Conservation (phyloP, 305 asterid species). For the Fraxinus baroniana region DNA sequence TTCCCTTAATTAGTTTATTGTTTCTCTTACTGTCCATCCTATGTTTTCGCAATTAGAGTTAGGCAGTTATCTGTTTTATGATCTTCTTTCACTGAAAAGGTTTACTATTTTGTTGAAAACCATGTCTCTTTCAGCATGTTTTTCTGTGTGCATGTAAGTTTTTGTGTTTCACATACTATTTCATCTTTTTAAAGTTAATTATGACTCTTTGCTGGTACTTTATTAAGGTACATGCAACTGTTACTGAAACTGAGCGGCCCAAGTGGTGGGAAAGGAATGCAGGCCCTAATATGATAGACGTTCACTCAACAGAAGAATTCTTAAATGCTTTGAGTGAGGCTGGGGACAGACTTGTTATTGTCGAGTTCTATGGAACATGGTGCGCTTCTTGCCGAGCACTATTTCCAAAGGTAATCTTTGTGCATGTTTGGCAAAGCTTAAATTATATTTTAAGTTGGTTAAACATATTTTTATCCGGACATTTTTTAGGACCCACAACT, state of each 20-base stretch:
- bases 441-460: background rate
- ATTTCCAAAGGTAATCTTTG: constrained; percentile 66
- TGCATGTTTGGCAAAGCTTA: background rate
- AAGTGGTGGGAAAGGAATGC: constrained; percentile 94
- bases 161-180: background rate
- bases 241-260: constrained; percentile 74
- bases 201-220: constrained; percentile 23
- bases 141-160: background rate
- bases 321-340: constrained; percentile 76
- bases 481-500: background rate
- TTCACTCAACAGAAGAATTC: constrained; percentile 81
- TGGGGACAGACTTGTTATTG: constrained; percentile 80
- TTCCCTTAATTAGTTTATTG: background rate
- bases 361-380: constrained; percentile 94
- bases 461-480: background rate
- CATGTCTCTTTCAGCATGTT: constrained; percentile 4
- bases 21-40: background rate
- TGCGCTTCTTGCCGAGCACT: constrained; percentile 93
- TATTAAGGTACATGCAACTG: constrained; percentile 59
- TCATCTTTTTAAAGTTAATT: constrained; percentile 12
- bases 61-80: constrained; percentile 5
- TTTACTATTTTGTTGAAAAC: background rate
- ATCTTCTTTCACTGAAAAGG: constrained; percentile 7
- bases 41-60: background rate
- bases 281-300: constrained; percentile 85